Conservation (phyloP, 208 protist genomes). For the Leishmania gerbilli region DNA sequence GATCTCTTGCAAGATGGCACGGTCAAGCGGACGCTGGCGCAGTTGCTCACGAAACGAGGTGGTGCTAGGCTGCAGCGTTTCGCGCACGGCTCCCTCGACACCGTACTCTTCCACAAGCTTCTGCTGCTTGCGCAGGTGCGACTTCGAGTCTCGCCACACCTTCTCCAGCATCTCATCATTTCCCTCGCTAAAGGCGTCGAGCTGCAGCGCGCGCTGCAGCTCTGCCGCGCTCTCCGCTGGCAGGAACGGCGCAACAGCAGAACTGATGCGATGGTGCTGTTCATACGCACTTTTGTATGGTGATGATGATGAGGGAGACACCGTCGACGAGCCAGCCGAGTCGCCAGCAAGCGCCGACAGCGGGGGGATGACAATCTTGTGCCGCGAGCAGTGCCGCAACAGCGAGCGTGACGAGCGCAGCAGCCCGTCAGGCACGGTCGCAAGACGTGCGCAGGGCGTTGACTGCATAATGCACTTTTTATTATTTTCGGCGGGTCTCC, state of each 20-base stretch:
- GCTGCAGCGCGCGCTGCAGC: constrained; percentile 62
- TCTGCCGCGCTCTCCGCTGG: constrained; percentile 40
- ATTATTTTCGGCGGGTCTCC: background rate
- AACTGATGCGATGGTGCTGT: constrained; percentile 22
- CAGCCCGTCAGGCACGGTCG: background rate
- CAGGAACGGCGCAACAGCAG: constrained; percentile 41
- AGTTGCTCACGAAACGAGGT: constrained; percentile 74
- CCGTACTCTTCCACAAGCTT: constrained; percentile 66
- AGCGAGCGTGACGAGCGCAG: constrained; percentile 18
- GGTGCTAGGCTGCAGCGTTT: constrained; percentile 63
- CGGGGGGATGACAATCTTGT: constrained; percentile 61
- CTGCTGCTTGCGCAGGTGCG: constrained; percentile 79
- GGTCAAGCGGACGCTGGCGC: constrained; percentile 75
- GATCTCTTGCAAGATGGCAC: constrained; percentile 90
- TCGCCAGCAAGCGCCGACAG: constrained; percentile 15
- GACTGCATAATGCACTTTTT: constrained; percentile 1
- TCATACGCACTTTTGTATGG: constrained; percentile 38
- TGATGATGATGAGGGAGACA: background rate
- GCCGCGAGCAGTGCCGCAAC: constrained; percentile 23
- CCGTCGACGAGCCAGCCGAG: background rate
- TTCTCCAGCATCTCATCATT: constrained; percentile 36
- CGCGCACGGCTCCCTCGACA: constrained; percentile 79
- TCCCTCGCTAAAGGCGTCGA: constrained; percentile 41
- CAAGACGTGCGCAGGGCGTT: background rate
- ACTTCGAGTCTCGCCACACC: constrained; percentile 73